These are phyloP conservation scores for Cantharellus anzutake DNA, from an alignment of 768 basidiomycete genomes.

Conservation along the genomic window DNA sequence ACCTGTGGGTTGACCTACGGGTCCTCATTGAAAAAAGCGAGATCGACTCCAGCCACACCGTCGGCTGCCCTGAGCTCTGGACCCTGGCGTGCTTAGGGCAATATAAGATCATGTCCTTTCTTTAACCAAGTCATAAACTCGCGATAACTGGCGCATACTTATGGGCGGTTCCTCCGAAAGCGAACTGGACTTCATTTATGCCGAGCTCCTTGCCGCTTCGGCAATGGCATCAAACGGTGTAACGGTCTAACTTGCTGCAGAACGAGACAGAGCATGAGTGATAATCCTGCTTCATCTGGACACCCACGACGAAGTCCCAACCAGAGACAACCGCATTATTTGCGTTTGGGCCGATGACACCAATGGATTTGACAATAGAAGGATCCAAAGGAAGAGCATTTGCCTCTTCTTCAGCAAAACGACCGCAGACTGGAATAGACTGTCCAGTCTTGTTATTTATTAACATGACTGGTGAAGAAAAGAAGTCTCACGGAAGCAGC, in stretches of 20 bases:
- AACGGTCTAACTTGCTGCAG: constrained; percentile 32
- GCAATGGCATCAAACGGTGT: constrained; percentile 44
- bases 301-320: constrained; percentile 35
- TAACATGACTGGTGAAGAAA: too few species aligned
- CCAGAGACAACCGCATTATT: constrained; percentile 48
- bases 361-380: constrained; percentile 26
- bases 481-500: constrained; percentile 38
- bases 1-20: neutral
- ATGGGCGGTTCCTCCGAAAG: neutral
- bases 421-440: neutral
- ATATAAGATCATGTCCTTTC: neutral
- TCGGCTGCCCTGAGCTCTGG: neutral
- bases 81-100: neutral
- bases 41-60: neutral
- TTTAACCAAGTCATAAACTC: neutral
- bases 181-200: constrained; percentile 32
- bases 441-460: too few species aligned
- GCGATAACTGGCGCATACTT: neutral
- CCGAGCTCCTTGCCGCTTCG: constrained; percentile 28
- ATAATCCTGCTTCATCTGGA: neutral
- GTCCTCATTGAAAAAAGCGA: neutral
- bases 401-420: constrained; percentile 47
- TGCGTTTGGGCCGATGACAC: constrained; percentile 51
- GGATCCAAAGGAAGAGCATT: constrained; percentile 34
- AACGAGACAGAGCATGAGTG: neutral